Conservation (phyloP, 192 early-diverging fungal genomes). For the Coemansia reversa region DNA sequence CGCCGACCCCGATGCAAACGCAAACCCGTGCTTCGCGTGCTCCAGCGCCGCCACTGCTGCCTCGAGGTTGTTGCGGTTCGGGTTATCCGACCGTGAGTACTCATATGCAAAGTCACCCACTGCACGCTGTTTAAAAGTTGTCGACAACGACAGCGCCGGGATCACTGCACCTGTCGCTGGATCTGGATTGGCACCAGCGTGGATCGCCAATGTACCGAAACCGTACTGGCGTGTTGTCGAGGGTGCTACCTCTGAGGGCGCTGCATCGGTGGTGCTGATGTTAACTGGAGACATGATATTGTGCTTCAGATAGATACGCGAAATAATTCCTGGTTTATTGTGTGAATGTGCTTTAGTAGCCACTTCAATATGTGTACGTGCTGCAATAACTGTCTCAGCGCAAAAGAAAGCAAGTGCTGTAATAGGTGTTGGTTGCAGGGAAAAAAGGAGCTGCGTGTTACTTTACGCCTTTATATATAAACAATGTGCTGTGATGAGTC, state of each 20-base stretch:
- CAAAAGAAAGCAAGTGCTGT: background rate
- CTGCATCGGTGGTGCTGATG: slow-evolving; percentile 11
- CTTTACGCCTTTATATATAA: background rate
- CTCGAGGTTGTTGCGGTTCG: slow-evolving; percentile 75
- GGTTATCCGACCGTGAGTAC: slow-evolving; percentile 82
- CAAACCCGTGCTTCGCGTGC: slow-evolving; percentile 81
- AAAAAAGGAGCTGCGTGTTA: background rate
- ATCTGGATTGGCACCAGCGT: slow-evolving; percentile 89
- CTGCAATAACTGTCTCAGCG: background rate
- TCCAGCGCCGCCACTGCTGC: slow-evolving; percentile 90
- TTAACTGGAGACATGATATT: slow-evolving; percentile 43
- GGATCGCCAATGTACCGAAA: slow-evolving; percentile 93
- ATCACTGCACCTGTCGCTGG: slow-evolving; percentile 95
- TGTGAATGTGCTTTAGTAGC: background rate
- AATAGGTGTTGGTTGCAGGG: background rate
- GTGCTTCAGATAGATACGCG: background rate
- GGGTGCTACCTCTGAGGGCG: slow-evolving; percentile 14
- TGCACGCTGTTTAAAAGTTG: slow-evolving; percentile 90
- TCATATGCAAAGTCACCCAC: slow-evolving; percentile 91
- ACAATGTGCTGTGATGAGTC: background rate
- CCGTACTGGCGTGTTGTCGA: slow-evolving; percentile 37
- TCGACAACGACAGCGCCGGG: slow-evolving; percentile 91
- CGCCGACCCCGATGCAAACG: slow-evolving; percentile 82
- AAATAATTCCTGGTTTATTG: background rate
- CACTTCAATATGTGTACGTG: background rate